A percentile compares a stretch with the other conserved stretches of the same genome.
Conservation (phyloP, 306 rosid species). For the Clitoria ternatea region DNA sequence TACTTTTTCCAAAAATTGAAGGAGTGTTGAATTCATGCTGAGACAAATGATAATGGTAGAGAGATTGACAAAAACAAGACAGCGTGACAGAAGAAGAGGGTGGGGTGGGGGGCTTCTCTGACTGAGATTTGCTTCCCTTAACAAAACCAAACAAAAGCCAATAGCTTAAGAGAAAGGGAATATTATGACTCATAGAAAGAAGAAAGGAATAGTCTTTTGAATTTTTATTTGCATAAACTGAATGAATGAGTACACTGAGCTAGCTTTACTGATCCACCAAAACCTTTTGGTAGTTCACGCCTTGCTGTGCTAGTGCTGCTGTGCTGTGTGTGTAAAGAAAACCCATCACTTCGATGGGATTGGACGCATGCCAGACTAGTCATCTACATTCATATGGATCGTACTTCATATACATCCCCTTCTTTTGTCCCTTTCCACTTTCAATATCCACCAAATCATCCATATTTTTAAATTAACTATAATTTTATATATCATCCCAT, state of each 20-base stretch:
- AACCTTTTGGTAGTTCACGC: constrained; percentile 58
- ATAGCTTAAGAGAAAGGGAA: constrained; percentile 36
- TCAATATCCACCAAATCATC: too few relatives aligned
- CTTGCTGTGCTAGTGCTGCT: constrained; percentile 36
- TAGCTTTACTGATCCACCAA: constrained; percentile 22
- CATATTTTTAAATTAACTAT: too few relatives aligned
- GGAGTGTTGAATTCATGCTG: constrained; percentile 27
- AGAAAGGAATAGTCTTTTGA: constrained; percentile 46
- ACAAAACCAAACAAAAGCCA: constrained; percentile 59
- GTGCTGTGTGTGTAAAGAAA: constrained; percentile 17
- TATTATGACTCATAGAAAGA: constrained; percentile 46
- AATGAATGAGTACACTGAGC: background rate
- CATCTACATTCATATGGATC: constrained; percentile 10
- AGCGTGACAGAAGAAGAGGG: constrained; percentile 32
- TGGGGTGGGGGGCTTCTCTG: constrained; percentile 39
- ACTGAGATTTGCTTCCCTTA: constrained; percentile 65
- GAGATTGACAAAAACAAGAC: constrained; percentile 82
- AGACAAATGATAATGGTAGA: constrained; percentile 29
- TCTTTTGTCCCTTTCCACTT: constrained; percentile 33
- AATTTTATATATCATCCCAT: too few relatives aligned
- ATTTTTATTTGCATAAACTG: constrained; percentile 21
- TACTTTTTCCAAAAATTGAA: constrained; percentile 48
- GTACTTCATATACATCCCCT: constrained; percentile 1
- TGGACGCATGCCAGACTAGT: constrained; percentile 44
- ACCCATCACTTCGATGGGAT: constrained; percentile 55